A percentile compares a stretch with the other conserved stretches of the same genome.
Evolutionary conservation across 495 filamentous ascomycete species (phyloP).

Genomic region (Monascus purpureus): DNA sequence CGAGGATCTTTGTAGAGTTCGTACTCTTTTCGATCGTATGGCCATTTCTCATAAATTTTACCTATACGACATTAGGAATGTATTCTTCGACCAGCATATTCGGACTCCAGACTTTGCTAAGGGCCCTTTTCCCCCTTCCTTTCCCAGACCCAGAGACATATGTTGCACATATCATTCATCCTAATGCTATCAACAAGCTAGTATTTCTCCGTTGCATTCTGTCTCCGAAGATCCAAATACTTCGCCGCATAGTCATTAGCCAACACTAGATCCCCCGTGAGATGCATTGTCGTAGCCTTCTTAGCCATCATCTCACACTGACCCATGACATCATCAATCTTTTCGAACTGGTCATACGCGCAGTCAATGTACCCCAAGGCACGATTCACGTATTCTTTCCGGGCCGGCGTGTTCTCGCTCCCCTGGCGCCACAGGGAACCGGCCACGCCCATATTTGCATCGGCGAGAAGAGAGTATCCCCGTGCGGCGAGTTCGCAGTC

Average conservation of each 20-base stretch:
- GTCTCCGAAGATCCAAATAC: constrained; percentile 46
- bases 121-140: too few species aligned
- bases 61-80: too few species aligned
- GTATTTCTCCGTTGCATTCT: constrained; percentile 7
- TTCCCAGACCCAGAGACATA: too few species aligned
- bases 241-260: constrained; percentile 64
- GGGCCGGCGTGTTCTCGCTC: constrained; percentile 11
- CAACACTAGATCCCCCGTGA: constrained; percentile 53
- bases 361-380: constrained; percentile 54
- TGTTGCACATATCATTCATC: not conserved
- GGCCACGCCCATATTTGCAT: constrained; percentile 74
- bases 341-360: constrained; percentile 53
- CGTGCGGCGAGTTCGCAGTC: constrained; percentile 49
- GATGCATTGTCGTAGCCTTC: constrained; percentile 67
- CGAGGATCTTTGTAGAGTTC: too few species aligned
- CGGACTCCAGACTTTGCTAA: too few species aligned
- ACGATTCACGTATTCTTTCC: constrained; percentile 47
- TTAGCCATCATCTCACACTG: constrained; percentile 79
- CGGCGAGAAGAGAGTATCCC: constrained; percentile 63
- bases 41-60: too few species aligned
- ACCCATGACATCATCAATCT: constrained; percentile 57
- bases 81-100: too few species aligned
- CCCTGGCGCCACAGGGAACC: constrained; percentile 28
- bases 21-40: too few species aligned
- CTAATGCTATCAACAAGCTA: constrained; percentile 4